These are phyloP conservation scores for Aspergillus conjunctus DNA, from an alignment of 495 filamentous ascomycete genomes.

Conservation along the genomic window DNA sequence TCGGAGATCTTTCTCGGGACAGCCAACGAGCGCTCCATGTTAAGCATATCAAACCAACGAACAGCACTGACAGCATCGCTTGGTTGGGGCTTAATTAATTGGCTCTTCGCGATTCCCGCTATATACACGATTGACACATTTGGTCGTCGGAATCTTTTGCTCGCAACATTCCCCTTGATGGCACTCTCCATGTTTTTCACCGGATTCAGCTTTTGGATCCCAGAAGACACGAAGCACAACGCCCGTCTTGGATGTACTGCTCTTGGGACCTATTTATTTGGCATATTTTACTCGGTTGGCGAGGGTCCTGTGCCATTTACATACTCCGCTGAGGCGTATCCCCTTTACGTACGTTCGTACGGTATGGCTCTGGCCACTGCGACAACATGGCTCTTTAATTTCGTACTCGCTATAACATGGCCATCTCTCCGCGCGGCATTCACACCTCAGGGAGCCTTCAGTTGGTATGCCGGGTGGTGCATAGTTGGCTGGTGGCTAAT, in stretches of 20 bases:
- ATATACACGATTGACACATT: conserved; percentile 83
- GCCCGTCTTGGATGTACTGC: conserved; percentile 61
- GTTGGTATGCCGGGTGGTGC: conserved; percentile 56
- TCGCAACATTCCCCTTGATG: conserved; percentile 80
- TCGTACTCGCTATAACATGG: conserved; percentile 67
- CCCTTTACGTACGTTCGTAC: conserved; percentile 70
- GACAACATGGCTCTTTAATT: conserved; percentile 60
- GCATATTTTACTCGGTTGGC: conserved; percentile 74
- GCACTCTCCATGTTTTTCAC: conserved; percentile 72
- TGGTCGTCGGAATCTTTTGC: conserved; percentile 76
- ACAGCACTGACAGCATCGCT: conserved; percentile 68
- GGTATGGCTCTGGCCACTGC: conserved; percentile 59
- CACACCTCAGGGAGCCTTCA: conserved; percentile 61
- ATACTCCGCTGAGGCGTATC: conserved; percentile 78
- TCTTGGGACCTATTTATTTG: conserved; percentile 74
- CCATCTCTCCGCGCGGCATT: conserved; percentile 58
- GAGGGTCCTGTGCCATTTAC: conserved; percentile 84
- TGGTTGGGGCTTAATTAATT: conserved; percentile 79
- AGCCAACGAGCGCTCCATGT: conserved; percentile 11
- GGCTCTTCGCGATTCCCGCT: conserved; percentile 75
- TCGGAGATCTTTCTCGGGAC: conserved; percentile 55
- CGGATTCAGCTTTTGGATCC: conserved; percentile 79
- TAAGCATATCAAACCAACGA: conserved; percentile 43
- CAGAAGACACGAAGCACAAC: conserved; percentile 42
- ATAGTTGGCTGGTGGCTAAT: conserved; percentile 42